A percentile compares a stretch with the other conserved stretches of the same genome.
phyloP scores from a whole-genome alignment of 139 green algal genomes.

The Nannochloris sp. region DNA sequence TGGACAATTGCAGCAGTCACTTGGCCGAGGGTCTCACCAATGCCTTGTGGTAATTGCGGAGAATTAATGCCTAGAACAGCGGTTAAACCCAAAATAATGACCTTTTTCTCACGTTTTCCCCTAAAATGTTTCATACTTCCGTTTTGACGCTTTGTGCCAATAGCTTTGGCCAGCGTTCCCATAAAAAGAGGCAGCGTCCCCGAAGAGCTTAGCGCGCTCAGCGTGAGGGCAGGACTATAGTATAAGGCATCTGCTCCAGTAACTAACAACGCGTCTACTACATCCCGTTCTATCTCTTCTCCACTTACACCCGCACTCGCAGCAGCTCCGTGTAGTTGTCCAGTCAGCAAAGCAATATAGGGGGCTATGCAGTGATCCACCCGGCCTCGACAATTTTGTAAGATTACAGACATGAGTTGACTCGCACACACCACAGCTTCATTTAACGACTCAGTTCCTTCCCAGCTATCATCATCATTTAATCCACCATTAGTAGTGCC shows the following conservation, averaged over 20 bases:
- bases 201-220: constrained; percentile 49
- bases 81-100: constrained; percentile 58
- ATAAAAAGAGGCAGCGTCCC: constrained; percentile 23
- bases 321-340: not conserved
- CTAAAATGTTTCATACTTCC: constrained; percentile 61
- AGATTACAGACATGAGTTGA: constrained; percentile 76
- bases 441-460: no score
- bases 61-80: constrained; percentile 49
- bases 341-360: constrained; percentile 25
- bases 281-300: not conserved
- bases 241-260: constrained; percentile 79
- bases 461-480: constrained; percentile 49
- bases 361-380: constrained; percentile 74
- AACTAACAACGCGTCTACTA: constrained; percentile 59
- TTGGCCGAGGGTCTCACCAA: constrained; percentile 42
- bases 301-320: not conserved
- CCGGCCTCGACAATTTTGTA: constrained; percentile 65
- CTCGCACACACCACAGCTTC: constrained; percentile 56
- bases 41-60: constrained; percentile 41
- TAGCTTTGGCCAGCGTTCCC: constrained; percentile 20
- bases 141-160: constrained; percentile 34
- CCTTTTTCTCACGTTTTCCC: constrained; percentile 70
- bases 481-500: constrained; percentile 16
- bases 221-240: constrained; percentile 76
- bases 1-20: constrained; percentile 25